phyloP scores from a whole-genome alignment of 139 green algal species.

The Microglena sp. region DNA sequence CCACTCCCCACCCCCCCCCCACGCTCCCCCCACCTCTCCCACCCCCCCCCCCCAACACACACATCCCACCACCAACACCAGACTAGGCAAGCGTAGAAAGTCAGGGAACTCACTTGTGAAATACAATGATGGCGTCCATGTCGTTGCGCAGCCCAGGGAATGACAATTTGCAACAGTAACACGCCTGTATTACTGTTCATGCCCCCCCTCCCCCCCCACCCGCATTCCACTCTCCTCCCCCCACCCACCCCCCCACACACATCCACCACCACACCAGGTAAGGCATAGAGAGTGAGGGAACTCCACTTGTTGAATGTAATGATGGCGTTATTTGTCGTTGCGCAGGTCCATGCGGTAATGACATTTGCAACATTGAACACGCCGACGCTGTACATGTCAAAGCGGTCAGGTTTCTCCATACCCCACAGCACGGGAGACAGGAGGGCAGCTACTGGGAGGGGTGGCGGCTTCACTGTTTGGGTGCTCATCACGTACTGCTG shows the following conservation, averaged over 20 bases:
- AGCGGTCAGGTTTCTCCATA: constrained; percentile 75
- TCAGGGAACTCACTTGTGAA: too few species aligned
- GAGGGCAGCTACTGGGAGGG: constrained; percentile 42
- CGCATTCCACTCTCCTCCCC: not conserved
- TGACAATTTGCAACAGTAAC: too few species aligned
- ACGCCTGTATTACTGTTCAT: too few species aligned
- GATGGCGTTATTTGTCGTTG: constrained; percentile 64
- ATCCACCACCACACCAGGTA: constrained; percentile 2
- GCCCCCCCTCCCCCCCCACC: too few species aligned
- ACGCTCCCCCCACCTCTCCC: too few species aligned
- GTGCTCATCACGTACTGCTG: constrained; percentile 90
- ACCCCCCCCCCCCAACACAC: too few species aligned
- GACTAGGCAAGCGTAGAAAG: too few species aligned
- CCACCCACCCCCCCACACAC: not conserved
- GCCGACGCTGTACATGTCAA: constrained; percentile 78
- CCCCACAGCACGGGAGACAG: constrained; percentile 80
- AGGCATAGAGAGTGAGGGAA: not conserved
- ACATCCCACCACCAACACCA: too few species aligned
- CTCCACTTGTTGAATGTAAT: constrained; percentile 50
- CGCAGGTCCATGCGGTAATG: constrained; percentile 65
- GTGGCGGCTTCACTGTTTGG: constrained; percentile 42
- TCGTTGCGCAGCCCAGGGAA: too few species aligned
- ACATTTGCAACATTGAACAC: constrained; percentile 67
- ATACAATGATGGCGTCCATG: too few species aligned
- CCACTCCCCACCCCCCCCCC: too few species aligned